Evolutionary conservation across 768 basidiomycete species (phyloP).

Genomic region (Russula griseocarnosa): DNA sequence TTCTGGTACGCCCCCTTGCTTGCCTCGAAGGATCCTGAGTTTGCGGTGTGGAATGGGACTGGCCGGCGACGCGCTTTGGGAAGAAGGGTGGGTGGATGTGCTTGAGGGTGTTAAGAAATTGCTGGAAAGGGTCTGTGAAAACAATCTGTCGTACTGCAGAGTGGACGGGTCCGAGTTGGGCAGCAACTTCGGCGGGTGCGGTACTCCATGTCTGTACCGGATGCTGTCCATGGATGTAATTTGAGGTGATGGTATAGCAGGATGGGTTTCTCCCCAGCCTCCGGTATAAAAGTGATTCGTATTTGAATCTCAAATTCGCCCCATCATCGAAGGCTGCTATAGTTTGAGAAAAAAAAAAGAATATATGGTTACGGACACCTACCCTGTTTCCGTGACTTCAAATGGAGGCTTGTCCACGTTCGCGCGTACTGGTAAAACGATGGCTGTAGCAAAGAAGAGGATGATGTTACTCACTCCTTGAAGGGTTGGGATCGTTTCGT

Average conservation of each 20-base stretch:
- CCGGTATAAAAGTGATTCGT: slow-evolving; percentile 80
- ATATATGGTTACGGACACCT: slow-evolving; percentile 30
- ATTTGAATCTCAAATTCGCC: slow-evolving; percentile 98
- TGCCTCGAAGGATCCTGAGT: slow-evolving; percentile 54
- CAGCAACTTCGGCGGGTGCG: slow-evolving; percentile 64
- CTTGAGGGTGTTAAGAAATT: slow-evolving; percentile 75
- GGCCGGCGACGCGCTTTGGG: slow-evolving; percentile 59
- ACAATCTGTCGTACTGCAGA: slow-evolving; percentile 98
- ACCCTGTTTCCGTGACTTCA: slow-evolving; percentile 95
- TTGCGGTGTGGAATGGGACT: slow-evolving; percentile 65
- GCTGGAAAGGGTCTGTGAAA: slow-evolving; percentile 87
- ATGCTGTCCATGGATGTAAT: slow-evolving; percentile 79
- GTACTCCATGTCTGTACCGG: slow-evolving; percentile 64
- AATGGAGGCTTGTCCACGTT: slow-evolving; percentile 92
- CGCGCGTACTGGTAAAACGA: slow-evolving; percentile 34
- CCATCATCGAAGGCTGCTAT: slow-evolving; percentile 49
- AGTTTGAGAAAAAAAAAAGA: neutral
- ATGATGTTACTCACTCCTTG: slow-evolving; percentile 62
- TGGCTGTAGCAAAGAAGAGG: neutral
- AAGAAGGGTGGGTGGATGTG: slow-evolving; percentile 80
- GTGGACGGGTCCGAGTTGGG: slow-evolving; percentile 75
- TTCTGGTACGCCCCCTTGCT: slow-evolving; percentile 71
- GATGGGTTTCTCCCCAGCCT: slow-evolving; percentile 88
- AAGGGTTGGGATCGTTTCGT: slow-evolving; percentile 91
- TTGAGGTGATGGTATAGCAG: slow-evolving; percentile 91